These are phyloP conservation scores for Lasiosphaeria miniovina DNA, from an alignment of 495 filamentous ascomycete species.

Conservation along the genomic window DNA sequence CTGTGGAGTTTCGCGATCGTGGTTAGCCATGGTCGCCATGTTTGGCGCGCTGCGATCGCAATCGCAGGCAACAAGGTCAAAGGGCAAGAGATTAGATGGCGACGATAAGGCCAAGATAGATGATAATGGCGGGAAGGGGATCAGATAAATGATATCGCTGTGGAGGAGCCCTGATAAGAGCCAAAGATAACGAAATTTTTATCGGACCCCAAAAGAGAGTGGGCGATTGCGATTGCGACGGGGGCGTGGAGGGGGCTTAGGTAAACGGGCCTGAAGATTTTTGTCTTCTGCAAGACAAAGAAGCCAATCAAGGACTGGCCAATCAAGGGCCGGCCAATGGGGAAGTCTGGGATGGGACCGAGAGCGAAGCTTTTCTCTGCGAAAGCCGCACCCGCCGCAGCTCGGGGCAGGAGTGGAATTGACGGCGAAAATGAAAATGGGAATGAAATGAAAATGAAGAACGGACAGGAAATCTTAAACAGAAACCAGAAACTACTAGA, in stretches of 20 bases:
- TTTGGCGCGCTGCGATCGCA: conserved; percentile 15
- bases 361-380: no score
- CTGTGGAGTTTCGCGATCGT: conserved; percentile 67
- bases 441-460: conserved; percentile 5
- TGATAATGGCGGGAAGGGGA: conserved; percentile 22
- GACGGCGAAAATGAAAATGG: no score
- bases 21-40: conserved; percentile 46
- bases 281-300: neutral
- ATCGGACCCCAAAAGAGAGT: conserved; percentile 20
- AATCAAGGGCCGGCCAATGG: no score
- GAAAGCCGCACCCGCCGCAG: no score
- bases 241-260: conserved; percentile 16
- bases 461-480: neutral
- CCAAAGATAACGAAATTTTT: conserved; percentile 39
- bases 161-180: conserved; percentile 27
- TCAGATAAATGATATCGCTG: conserved; percentile 9
- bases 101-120: conserved; percentile 23
- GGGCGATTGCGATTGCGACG: conserved; percentile 1
- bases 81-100: conserved; percentile 30
- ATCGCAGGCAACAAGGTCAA: conserved; percentile 12
- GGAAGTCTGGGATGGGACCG: no score
- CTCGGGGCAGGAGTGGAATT: no score
- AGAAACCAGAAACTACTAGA: conserved; percentile 15
- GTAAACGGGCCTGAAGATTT: conserved; percentile 21
- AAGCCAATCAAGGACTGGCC: conserved; percentile 14